Conservation (phyloP, 1,284 basidiomycete genomes). For the Boletellus sp. region DNA sequence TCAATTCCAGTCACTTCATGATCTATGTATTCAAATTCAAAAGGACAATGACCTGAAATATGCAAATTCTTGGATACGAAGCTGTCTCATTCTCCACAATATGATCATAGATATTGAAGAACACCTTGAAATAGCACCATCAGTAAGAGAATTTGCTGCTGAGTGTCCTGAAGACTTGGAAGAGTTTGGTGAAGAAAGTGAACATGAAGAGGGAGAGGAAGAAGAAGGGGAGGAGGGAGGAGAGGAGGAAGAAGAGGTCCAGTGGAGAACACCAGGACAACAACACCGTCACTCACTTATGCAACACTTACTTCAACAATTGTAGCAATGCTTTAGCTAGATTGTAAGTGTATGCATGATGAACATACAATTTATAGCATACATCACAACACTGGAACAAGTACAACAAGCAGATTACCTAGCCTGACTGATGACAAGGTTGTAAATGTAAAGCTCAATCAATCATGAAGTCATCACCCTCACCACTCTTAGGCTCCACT, state of each 20-base stretch:
- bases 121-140: conserved; percentile 1
- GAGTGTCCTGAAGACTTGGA: background rate
- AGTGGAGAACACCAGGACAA: background rate
- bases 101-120: conserved; percentile 17
- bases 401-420: too few relatives aligned
- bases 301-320: background rate
- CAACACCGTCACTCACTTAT: background rate
- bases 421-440: too few relatives aligned
- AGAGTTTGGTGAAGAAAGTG: too few relatives aligned
- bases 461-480: too few relatives aligned
- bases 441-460: too few relatives aligned
- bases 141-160: background rate
- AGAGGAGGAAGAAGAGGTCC: background rate
- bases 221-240: background rate
- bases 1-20: conserved; percentile 11
- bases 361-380: too few relatives aligned
- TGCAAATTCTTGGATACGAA: conserved; percentile 2
- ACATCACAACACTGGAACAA: too few relatives aligned
- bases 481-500: too few relatives aligned
- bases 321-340: too few relatives aligned
- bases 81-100: conserved; percentile 12
- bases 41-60: background rate
- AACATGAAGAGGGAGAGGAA: too few relatives aligned
- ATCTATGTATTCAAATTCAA: conserved; percentile 12
- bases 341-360: too few relatives aligned